These are phyloP conservation scores for Hypoxylon sp. DNA, from an alignment of 2,329 filamentous ascomycete genomes.

Conservation along the genomic window DNA sequence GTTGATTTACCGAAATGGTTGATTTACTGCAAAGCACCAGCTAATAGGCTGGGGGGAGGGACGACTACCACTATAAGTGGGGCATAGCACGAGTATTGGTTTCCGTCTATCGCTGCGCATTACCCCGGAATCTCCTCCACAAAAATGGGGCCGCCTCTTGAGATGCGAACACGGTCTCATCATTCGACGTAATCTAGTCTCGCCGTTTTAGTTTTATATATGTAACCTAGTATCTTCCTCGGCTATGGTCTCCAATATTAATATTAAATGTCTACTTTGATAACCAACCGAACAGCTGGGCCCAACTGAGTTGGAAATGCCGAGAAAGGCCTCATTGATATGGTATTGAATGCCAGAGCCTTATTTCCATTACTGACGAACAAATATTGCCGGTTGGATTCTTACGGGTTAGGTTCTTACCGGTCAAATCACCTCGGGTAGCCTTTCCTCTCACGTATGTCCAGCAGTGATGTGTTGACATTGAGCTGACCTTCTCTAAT, in stretches of 20 bases:
- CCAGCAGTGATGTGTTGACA: slow-evolving; percentile 3
- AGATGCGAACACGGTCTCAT: slow-evolving; percentile 35
- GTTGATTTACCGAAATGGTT: too few relatives aligned
- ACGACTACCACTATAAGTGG: too few relatives aligned
- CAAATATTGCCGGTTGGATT: slow-evolving; percentile 5
- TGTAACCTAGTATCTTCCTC: slow-evolving; percentile 36
- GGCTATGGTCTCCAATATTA: slow-evolving; percentile 7
- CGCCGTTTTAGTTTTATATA: not conserved
- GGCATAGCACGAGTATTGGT: too few relatives aligned
- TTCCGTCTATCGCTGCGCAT: slow-evolving; percentile 25
- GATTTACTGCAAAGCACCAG: too few relatives aligned
- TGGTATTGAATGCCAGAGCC: not conserved
- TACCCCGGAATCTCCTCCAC: slow-evolving; percentile 37
- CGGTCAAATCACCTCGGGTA: slow-evolving; percentile 24
- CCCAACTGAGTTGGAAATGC: slow-evolving; percentile 16
- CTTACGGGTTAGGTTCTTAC: slow-evolving; percentile 8
- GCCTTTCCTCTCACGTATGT: slow-evolving; percentile 1
- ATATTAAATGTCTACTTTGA: not conserved
- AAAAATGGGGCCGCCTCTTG: slow-evolving; percentile 24
- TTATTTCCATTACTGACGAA: slow-evolving; percentile 6
- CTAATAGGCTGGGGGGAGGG: too few relatives aligned
- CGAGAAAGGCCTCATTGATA: slow-evolving; percentile 18
- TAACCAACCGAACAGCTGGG: slow-evolving; percentile 3
- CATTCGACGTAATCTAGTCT: slow-evolving; percentile 20
- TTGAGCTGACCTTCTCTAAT: slow-evolving; percentile 7